A percentile compares a stretch with the other conserved stretches of the same genome.
Evolutionary conservation across 2,329 filamentous ascomycete species (phyloP).

Genomic region (Xylaria sp.): DNA sequence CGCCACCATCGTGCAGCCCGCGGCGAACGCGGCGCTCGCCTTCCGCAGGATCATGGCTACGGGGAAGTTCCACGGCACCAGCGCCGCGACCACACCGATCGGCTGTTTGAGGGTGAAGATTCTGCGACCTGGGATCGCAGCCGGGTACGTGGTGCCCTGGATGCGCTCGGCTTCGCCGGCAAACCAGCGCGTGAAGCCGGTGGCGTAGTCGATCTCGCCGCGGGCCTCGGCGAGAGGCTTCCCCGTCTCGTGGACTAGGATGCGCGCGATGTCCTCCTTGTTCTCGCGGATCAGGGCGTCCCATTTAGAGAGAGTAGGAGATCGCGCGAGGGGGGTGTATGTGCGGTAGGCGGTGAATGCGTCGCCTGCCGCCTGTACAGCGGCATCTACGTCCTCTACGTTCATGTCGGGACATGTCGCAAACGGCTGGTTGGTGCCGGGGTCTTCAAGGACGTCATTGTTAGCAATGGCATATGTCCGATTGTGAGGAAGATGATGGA

Average conservation of each 20-base stretch:
- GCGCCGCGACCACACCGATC: slow-evolving; percentile 69
- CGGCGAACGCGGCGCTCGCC: slow-evolving; percentile 69
- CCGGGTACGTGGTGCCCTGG: slow-evolving; percentile 64
- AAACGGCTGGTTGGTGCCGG: slow-evolving; percentile 49
- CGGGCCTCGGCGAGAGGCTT: slow-evolving; percentile 61
- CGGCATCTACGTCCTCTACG: slow-evolving; percentile 64
- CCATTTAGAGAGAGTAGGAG: slow-evolving; percentile 69
- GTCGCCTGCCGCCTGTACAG: slow-evolving; percentile 63
- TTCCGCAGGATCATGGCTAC: slow-evolving; percentile 72
- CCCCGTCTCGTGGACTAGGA: slow-evolving; percentile 67
- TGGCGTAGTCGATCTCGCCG: slow-evolving; percentile 62
- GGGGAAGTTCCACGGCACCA: slow-evolving; percentile 76
- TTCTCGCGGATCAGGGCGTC: slow-evolving; percentile 67
- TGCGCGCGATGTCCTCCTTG: slow-evolving; percentile 65
- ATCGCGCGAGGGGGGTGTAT: slow-evolving; percentile 63
- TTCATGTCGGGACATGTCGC: slow-evolving; percentile 51
- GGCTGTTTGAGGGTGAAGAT: slow-evolving; percentile 78
- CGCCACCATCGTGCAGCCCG: slow-evolving; percentile 75
- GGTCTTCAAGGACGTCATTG: slow-evolving; percentile 46
- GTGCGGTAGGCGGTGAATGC: slow-evolving; percentile 67
- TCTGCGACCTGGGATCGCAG: slow-evolving; percentile 66
- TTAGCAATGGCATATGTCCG: neutral
- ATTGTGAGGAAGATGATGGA: neutral
- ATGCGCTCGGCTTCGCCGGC: slow-evolving; percentile 55
- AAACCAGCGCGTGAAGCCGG: slow-evolving; percentile 63